A percentile compares a stretch with the other conserved stretches of the same genome.
phyloP scores from a whole-genome alignment of 306 rosid genomes.

The Herpetospermum pedunculosum region DNA sequence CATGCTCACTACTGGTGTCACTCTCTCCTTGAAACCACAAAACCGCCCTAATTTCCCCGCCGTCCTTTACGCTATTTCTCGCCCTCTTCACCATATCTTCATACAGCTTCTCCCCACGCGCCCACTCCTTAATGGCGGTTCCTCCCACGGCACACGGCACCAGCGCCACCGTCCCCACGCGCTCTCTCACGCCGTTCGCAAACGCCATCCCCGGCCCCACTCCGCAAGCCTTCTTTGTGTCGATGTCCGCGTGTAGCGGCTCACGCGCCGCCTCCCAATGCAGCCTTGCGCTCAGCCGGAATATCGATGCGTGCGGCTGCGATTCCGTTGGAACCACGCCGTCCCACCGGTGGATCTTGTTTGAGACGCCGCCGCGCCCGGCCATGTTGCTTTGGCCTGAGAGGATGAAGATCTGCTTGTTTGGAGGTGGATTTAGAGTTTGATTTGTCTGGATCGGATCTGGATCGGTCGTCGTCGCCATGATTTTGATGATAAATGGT shows the following conservation, averaged over 20 bases:
- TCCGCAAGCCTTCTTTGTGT: slow-evolving; percentile 42
- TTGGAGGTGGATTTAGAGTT: not conserved
- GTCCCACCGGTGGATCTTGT: slow-evolving; percentile 38
- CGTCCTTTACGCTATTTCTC: slow-evolving; percentile 32
- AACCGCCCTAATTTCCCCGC: slow-evolving; percentile 44
- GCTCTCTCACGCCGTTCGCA: slow-evolving; percentile 38
- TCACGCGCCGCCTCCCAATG: slow-evolving; percentile 61
- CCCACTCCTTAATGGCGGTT: slow-evolving; percentile 81
- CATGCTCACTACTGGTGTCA: slow-evolving; percentile 32
- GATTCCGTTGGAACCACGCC: slow-evolving; percentile 54
- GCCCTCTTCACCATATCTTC: slow-evolving; percentile 60
- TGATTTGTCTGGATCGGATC: not conserved
- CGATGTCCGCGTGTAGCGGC: slow-evolving; percentile 78
- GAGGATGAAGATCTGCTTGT: slow-evolving; percentile 55
- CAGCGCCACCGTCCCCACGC: slow-evolving; percentile 28
- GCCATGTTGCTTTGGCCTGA: slow-evolving; percentile 94
- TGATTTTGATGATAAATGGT: not conserved
- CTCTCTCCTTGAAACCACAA: slow-evolving; percentile 89
- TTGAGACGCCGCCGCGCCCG: slow-evolving; percentile 68
- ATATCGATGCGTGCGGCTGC: slow-evolving; percentile 33
- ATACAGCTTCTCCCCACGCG: slow-evolving; percentile 66
- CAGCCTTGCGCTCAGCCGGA: slow-evolving; percentile 43
- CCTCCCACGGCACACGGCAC: slow-evolving; percentile 92
- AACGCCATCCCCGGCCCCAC: slow-evolving; percentile 77
- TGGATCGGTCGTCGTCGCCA: not conserved